Evolutionary conservation across 495 filamentous ascomycete species (phyloP), one percentile per base, ranked within the genome.

Genomic region (Penicillium paxilli): DNA sequence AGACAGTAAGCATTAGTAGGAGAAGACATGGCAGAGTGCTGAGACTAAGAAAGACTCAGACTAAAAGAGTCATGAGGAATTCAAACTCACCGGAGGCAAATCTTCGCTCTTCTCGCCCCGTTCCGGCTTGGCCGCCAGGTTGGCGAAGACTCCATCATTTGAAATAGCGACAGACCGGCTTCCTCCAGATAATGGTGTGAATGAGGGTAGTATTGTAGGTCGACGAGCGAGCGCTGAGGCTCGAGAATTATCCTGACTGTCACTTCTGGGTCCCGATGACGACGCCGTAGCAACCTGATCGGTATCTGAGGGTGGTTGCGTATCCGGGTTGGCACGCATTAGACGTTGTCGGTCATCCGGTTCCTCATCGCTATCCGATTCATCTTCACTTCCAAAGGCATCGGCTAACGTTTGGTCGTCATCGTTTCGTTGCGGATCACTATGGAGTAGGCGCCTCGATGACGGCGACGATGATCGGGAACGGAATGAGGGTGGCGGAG

Each of bases 101-200:
- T 98, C 93, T 54, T 91, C 80, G 46, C 80, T 75, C 59, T 89
- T 92, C 63, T 90, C 93, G 17, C 87, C 91, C 20, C 83, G 80
- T 60, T 94, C 88, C 3, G 95, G 94, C 69, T 96, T 96, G 11
- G 94, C 94, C 58, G 81, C 89, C 58, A 98, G 72, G 66, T 98
- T 98, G 55, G 93, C 92, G 71, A 96, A 98, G 26, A 98, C 94
- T 51, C 94, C 94, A 78, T 98, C 95, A 49, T 92, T 93, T 14
- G 78, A 76, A 9, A 69, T 66, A 25, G 58, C 63, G 60, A 88
- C 82, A 9, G 87, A 75, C 47, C 79, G 75, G 52, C 75, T 71
- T 2, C 72, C 59, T 32, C 61, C 61, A 12, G 69, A 58, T 52
- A 66, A 49, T 37, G 73, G 51, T n/a, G 78, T 50, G 45, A 82